phyloP scores from a whole-genome alignment of 2,329 filamentous ascomycete species.

The Trichoderma koningii region DNA sequence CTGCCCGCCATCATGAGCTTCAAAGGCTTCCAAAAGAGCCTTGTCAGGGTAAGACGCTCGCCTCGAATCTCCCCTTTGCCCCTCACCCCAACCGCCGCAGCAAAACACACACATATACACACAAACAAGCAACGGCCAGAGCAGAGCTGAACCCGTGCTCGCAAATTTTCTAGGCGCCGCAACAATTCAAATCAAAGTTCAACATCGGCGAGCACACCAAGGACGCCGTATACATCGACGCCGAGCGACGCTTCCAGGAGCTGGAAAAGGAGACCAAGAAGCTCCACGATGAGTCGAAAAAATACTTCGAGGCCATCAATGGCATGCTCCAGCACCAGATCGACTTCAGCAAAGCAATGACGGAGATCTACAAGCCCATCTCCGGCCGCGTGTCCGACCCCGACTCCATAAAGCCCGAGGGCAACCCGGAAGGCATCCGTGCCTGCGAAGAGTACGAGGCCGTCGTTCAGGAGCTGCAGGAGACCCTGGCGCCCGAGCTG shows the following conservation, averaged over 20 bases:
- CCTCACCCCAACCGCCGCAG: conserved; percentile 36
- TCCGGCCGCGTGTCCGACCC: conserved; percentile 95
- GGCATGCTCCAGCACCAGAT: conserved; percentile 98
- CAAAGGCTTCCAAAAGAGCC: conserved; percentile 90
- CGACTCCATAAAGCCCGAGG: conserved; percentile 75
- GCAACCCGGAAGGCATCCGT: conserved; percentile 88
- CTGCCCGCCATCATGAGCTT: conserved; percentile 73
- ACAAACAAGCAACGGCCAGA: not conserved
- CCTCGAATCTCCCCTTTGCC: conserved; percentile 32
- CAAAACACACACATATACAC: conserved; percentile 29
- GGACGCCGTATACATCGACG: conserved; percentile 91
- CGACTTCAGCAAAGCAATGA: conserved; percentile 94
- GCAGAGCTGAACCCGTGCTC: conserved; percentile 1
- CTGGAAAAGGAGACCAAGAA: conserved; percentile 95
- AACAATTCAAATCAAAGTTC: conserved; percentile 88
- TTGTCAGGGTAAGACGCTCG: conserved; percentile 68
- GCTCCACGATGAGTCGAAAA: conserved; percentile 93
- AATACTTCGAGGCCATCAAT: conserved; percentile 97
- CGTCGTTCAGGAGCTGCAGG: conserved; percentile 86
- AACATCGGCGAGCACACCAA: conserved; percentile 96
- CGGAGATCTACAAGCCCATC: conserved; percentile 97
- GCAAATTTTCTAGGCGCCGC: conserved; percentile 65
- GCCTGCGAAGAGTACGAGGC: conserved; percentile 96
- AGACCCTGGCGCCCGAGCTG: conserved; percentile 83
- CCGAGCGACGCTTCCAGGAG: conserved; percentile 90